phyloP scores from a whole-genome alignment of 768 basidiomycete genomes.

The Termitomyces sp. region DNA sequence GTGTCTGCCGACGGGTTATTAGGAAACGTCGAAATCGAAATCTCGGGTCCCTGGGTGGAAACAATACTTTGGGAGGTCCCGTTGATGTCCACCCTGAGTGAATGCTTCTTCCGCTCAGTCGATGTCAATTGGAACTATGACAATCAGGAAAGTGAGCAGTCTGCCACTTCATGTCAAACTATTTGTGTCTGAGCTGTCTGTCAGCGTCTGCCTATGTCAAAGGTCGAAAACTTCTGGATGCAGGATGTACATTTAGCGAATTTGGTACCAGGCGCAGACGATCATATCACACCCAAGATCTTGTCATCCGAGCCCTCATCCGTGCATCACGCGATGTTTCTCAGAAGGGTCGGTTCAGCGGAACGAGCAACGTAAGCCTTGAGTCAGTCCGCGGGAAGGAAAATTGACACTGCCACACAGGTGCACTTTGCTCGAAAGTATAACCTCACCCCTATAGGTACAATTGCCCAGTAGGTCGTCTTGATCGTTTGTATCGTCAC shows the following conservation, averaged over 20 bases:
- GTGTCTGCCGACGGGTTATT: constrained; percentile 38
- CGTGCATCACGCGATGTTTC: constrained; percentile 51
- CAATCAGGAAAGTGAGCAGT: constrained; percentile 63
- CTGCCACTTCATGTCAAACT: constrained; percentile 2
- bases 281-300: constrained; percentile 69
- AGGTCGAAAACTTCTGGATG: constrained; percentile 53
- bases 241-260: constrained; percentile 72
- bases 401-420: constrained; percentile 32
- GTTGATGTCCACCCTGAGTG: constrained; percentile 87
- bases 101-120: constrained; percentile 77
- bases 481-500: not conserved
- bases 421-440: constrained; percentile 82
- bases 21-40: constrained; percentile 72
- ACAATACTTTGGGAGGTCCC: constrained; percentile 96
- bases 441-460: constrained; percentile 62
- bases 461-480: constrained; percentile 73
- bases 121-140: constrained; percentile 81
- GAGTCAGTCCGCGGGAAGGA: constrained; percentile 2
- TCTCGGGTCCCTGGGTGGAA: constrained; percentile 70
- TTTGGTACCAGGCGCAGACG: constrained; percentile 84
- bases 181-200: not conserved
- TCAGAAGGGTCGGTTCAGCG: constrained; percentile 55
- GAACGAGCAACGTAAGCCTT: constrained; percentile 82
- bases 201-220: constrained; percentile 73
- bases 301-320: constrained; percentile 65